phyloP scores from a whole-genome alignment of 768 basidiomycete species.

The Leccinum obscurum region DNA sequence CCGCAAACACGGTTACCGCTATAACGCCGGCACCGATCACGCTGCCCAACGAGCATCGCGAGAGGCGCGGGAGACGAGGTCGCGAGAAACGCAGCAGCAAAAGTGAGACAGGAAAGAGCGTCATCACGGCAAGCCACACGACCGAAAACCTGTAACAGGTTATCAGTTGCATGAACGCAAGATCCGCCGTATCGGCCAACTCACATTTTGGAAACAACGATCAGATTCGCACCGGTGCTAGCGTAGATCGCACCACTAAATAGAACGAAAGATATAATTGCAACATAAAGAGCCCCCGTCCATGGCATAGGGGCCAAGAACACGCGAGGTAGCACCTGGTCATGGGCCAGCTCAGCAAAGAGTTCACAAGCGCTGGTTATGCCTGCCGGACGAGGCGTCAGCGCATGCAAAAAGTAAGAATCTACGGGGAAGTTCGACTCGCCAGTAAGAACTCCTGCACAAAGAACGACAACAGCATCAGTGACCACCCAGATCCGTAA shows the following conservation, averaged over 20 bases:
- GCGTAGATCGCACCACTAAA: slow-evolving; percentile 59
- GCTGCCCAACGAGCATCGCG: slow-evolving; percentile 40
- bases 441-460: slow-evolving; percentile 72
- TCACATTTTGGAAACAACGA: slow-evolving; percentile 59
- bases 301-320: slow-evolving; percentile 49
- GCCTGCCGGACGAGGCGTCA: slow-evolving; percentile 34
- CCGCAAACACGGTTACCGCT: slow-evolving; percentile 46
- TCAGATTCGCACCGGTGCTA: slow-evolving; percentile 51
- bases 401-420: neutral
- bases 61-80: slow-evolving; percentile 50
- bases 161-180: slow-evolving; percentile 1
- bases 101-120: slow-evolving; percentile 60
- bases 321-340: slow-evolving; percentile 56
- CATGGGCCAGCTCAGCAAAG: slow-evolving; percentile 54
- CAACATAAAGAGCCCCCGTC: slow-evolving; percentile 53
- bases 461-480: slow-evolving; percentile 71
- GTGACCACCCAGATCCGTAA: slow-evolving; percentile 60
- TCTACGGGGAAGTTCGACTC: slow-evolving; percentile 7
- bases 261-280: slow-evolving; percentile 48
- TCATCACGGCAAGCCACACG: slow-evolving; percentile 66
- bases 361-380: slow-evolving; percentile 61
- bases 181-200: slow-evolving; percentile 8
- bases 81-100: slow-evolving; percentile 66
- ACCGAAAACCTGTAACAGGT: slow-evolving; percentile 54
- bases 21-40: slow-evolving; percentile 46